These are phyloP conservation scores for Elaeis oleifera DNA, from an alignment of 202 grass and related monocot genomes.

Conservation along the genomic window DNA sequence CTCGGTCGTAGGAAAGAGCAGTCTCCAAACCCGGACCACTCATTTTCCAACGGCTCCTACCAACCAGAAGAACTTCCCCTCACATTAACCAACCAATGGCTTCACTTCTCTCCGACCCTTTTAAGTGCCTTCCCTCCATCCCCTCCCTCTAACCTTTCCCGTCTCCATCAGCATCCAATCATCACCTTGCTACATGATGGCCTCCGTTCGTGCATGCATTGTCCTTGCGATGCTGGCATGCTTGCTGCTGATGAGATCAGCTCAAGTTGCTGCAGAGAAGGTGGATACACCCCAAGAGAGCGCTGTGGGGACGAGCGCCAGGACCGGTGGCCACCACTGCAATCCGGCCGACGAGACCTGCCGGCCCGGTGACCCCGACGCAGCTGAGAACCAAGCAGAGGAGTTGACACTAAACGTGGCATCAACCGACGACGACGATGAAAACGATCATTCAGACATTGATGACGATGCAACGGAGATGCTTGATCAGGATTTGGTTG, in stretches of 20 bases:
- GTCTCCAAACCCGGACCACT: too few relatives aligned
- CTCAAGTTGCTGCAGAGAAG: not conserved
- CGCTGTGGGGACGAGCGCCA: too few relatives aligned
- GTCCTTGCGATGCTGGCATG: constrained; percentile 29
- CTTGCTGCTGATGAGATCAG: constrained; percentile 24
- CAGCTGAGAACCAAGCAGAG: constrained; percentile 45
- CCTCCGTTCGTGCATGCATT: constrained; percentile 26
- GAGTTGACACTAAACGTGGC: constrained; percentile 6
- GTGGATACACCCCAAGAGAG: too few relatives aligned
- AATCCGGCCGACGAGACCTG: constrained; percentile 36
- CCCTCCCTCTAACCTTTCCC: too few relatives aligned
- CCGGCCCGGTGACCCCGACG: constrained; percentile 25
- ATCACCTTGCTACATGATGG: not conserved
- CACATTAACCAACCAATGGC: too few relatives aligned
- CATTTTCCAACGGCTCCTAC: too few relatives aligned
- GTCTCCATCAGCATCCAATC: not conserved
- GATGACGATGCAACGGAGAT: not conserved
- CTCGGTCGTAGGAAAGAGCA: too few relatives aligned
- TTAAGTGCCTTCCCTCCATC: too few relatives aligned
- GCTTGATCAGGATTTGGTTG: not conserved
- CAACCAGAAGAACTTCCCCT: too few relatives aligned
- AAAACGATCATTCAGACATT: too few relatives aligned
- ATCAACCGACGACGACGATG: not conserved
- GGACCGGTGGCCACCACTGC: constrained; percentile 3
- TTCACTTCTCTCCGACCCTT: too few relatives aligned